Evolutionary conservation across 2,329 filamentous ascomycete species (phyloP).

Genomic region (Trichoderma pleuroti): DNA sequence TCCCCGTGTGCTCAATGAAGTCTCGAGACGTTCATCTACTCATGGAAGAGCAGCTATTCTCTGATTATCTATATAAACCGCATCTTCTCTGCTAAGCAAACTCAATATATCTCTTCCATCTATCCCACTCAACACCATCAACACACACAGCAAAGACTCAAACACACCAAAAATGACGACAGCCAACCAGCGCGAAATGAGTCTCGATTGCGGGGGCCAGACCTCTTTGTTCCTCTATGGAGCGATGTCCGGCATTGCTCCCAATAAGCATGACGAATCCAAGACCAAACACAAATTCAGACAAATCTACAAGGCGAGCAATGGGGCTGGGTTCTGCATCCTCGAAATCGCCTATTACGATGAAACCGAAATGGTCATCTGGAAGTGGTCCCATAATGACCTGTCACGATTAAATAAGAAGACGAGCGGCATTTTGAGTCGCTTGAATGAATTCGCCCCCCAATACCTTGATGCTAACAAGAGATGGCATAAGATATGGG

Average conservation of each 20-base stretch:
- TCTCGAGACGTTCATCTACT: neutral
- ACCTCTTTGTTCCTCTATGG: neutral
- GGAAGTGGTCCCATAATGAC: neutral
- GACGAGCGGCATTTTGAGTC: neutral
- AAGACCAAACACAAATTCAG: neutral
- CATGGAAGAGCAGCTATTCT: neutral
- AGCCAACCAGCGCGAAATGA: neutral
- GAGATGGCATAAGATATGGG: neutral
- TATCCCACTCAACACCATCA: neutral
- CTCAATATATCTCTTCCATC: neutral
- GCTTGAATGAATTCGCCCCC: neutral
- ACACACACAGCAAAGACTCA: neutral
- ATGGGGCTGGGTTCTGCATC: neutral
- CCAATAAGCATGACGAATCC: neutral
- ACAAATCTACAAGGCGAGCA: neutral
- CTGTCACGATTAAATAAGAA: neutral
- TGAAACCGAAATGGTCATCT: neutral
- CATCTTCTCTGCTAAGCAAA: neutral
- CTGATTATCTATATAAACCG: neutral
- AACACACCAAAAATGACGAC: neutral
- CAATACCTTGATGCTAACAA: neutral
- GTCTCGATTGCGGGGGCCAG: neutral
- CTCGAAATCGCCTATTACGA: neutral
- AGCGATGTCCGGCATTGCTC: neutral
- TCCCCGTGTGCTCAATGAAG: neutral